Conservation (phyloP, 495 filamentous ascomycete species). For the Hypoxylon cercidicola region DNA sequence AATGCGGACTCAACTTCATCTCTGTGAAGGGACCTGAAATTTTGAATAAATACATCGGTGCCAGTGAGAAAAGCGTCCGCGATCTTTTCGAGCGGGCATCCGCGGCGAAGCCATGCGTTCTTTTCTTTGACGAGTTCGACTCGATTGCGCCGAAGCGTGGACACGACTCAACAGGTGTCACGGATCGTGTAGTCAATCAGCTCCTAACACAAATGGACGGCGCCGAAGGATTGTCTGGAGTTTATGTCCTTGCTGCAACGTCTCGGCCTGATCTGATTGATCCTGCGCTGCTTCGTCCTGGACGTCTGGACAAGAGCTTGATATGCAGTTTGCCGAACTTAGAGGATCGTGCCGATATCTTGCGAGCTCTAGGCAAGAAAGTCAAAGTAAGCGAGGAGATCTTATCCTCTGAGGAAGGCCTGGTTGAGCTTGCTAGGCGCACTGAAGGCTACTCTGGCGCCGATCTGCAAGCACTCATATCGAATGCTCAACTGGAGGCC, state of each 20-base stretch:
- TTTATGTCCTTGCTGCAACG: slow-evolving; percentile 96
- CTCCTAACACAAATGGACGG: slow-evolving; percentile 99
- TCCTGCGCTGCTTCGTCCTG: slow-evolving; percentile 87
- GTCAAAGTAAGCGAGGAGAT: slow-evolving; percentile 74
- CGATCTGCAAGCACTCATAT: slow-evolving; percentile 92
- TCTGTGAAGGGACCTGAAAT: slow-evolving; percentile 98
- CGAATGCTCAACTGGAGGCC: slow-evolving; percentile 96
- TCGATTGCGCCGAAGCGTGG: slow-evolving; percentile 96
- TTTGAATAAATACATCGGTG: slow-evolving; percentile 97
- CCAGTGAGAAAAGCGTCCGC: slow-evolving; percentile 91
- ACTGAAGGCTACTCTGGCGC: slow-evolving; percentile 96
- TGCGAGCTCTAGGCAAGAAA: slow-evolving; percentile 81
- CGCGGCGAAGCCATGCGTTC: slow-evolving; percentile 87
- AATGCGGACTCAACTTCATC: slow-evolving; percentile 98
- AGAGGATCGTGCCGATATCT: slow-evolving; percentile 87
- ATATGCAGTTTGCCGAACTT: slow-evolving; percentile 85
- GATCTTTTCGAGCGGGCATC: slow-evolving; percentile 93
- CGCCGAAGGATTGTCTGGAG: slow-evolving; percentile 91
- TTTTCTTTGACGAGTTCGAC: slow-evolving; percentile 99
- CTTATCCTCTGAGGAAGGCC: slow-evolving; percentile 57
- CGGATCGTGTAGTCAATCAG: slow-evolving; percentile 98
- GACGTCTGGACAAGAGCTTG: slow-evolving; percentile 88
- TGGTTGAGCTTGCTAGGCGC: slow-evolving; percentile 73
- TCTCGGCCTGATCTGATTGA: slow-evolving; percentile 93
- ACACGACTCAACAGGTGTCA: slow-evolving; percentile 95